Conservation (phyloP, 768 basidiomycete species). For the Naganishia vaughanmartiniae region DNA sequence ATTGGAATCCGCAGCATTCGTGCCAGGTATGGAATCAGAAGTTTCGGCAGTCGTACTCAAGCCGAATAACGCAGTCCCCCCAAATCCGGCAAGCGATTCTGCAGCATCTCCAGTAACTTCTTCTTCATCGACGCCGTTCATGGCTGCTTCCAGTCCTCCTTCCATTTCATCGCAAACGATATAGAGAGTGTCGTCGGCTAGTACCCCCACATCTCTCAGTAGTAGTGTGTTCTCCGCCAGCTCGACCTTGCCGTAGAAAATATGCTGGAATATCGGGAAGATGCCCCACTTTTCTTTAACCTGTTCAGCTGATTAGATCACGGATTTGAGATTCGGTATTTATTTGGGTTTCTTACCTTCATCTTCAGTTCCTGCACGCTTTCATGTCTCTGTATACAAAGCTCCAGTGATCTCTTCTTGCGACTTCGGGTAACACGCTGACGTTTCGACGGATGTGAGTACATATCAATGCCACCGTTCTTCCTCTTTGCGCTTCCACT, state of each 20-base stretch:
- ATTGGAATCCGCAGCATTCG: too few species aligned
- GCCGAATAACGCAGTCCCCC: conserved; percentile 14
- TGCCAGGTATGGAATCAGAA: background rate
- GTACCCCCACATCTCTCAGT: background rate
- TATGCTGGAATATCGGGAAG: conserved; percentile 1
- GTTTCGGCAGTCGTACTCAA: background rate
- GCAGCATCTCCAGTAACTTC: background rate
- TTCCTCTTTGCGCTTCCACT: conserved; percentile 4
- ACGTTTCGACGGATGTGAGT: background rate
- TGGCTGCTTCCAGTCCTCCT: conserved; percentile 5
- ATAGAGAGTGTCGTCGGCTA: conserved; percentile 20
- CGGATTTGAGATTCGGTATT: background rate
- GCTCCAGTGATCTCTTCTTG: background rate
- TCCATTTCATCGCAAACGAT: conserved; percentile 17
- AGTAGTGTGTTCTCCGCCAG: conserved; percentile 13
- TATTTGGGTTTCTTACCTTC: conserved; percentile 1
- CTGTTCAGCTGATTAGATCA: background rate
- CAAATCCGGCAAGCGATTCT: conserved; percentile 9
- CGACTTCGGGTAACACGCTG: background rate
- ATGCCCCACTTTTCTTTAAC: conserved; percentile 9
- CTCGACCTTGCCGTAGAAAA: conserved; percentile 16
- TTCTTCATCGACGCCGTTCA: conserved; percentile 10
- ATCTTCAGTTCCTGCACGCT: conserved; percentile 14
- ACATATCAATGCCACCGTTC: background rate
- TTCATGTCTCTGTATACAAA: background rate